Evolutionary conservation across 192 early-diverging fungal genomes (phyloP).

Genomic region (Backusella mclennaniae): DNA sequence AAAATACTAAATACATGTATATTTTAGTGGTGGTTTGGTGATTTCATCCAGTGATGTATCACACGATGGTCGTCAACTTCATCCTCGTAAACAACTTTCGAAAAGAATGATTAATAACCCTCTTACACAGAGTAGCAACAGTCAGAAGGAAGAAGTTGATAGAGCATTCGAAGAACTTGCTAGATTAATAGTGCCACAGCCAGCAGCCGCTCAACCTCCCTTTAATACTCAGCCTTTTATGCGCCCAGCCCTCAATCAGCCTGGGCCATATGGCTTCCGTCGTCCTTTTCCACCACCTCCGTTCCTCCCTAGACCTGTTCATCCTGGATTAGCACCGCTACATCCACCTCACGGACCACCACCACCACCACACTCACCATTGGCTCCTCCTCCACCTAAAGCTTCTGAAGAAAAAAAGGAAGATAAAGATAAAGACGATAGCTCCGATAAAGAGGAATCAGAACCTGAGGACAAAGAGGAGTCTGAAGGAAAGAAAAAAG

Average conservation of each 20-base stretch:
- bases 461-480: not conserved
- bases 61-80: not conserved
- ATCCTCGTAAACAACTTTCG: not conserved
- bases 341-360: not conserved
- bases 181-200: not conserved
- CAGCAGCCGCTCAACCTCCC: not conserved
- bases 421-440: not conserved
- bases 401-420: not conserved
- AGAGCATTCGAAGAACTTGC: not conserved
- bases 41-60: not conserved
- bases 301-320: not conserved
- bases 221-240: not conserved
- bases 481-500: not conserved
- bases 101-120: not conserved
- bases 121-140: not conserved
- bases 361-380: not conserved
- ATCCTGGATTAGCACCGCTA: not conserved
- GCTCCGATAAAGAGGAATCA: not conserved
- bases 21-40: not conserved
- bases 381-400: constrained; percentile 1
- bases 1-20: not conserved
- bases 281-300: not conserved
- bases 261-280: not conserved
- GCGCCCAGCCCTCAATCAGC: not conserved
- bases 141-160: not conserved